These are phyloP conservation scores for Beta corolliflora DNA, from an alignment of 179 eudicot genomes.

Conservation along the genomic window DNA sequence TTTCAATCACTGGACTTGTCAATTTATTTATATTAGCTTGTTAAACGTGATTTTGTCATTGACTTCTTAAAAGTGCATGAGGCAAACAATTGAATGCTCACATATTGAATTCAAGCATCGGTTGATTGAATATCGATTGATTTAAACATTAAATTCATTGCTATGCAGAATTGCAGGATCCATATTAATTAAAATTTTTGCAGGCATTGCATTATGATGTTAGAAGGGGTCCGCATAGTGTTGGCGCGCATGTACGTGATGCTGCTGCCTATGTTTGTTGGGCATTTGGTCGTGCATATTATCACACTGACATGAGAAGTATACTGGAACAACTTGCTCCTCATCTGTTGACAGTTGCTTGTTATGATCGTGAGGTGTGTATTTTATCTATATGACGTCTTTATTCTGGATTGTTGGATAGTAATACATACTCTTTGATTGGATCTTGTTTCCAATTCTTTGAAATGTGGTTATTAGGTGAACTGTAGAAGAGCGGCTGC, in stretches of 20 bases:
- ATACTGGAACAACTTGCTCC: constrained; percentile 86
- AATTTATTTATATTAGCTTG: background rate
- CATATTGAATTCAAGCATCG: constrained; percentile 7
- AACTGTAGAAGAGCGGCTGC: constrained; percentile 99
- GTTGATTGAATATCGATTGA: constrained; percentile 7
- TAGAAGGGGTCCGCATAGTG: constrained; percentile 98
- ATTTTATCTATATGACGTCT: constrained; percentile 14
- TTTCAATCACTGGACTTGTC: background rate
- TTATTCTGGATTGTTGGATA: constrained; percentile 20
- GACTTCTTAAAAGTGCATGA: constrained; percentile 1
- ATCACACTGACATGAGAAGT: constrained; percentile 73
- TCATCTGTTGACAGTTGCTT: constrained; percentile 87
- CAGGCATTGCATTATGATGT: constrained; percentile 96
- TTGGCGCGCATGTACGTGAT: constrained; percentile 99
- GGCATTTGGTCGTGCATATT: constrained; percentile 99
- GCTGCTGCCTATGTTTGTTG: constrained; percentile 99
- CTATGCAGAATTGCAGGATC: constrained; percentile 13
- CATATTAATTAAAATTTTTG: constrained; percentile 12
- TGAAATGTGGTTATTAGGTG: constrained; percentile 52
- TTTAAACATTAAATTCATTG: constrained; percentile 7
- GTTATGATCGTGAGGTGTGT: constrained; percentile 97
- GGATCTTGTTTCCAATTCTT: background rate
- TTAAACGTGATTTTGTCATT: background rate
- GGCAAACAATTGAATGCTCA: constrained; percentile 6
- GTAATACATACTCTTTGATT: constrained; percentile 15